Evolutionary conservation across 352 stramenopile genomes (phyloP).

Genomic region (Globisporangium barbulae): DNA sequence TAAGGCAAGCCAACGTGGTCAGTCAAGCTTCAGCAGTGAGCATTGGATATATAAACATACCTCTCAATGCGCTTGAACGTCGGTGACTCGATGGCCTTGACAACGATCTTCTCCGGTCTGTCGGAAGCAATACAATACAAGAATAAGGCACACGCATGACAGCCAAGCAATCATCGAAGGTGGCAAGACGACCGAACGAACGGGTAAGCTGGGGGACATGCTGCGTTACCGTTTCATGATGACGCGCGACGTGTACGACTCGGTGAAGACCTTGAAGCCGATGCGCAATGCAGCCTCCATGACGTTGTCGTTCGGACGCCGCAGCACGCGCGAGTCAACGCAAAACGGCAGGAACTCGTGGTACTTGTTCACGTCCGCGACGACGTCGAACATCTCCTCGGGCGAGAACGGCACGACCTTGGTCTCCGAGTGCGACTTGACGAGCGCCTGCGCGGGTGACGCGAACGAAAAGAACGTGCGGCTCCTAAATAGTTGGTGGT

Average conservation of each 20-base stretch:
- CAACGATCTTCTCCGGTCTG: slow-evolving; percentile 67
- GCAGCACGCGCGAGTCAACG: slow-evolving; percentile 70
- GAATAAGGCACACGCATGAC: background rate
- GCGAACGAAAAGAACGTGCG: slow-evolving; percentile 60
- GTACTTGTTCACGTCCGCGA: slow-evolving; percentile 71
- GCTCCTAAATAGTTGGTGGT: background rate
- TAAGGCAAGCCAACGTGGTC: background rate
- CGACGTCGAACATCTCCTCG: slow-evolving; percentile 79
- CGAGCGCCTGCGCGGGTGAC: slow-evolving; percentile 42
- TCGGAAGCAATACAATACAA: background rate
- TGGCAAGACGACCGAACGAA: too few species aligned
- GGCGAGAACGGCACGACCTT: slow-evolving; percentile 74
- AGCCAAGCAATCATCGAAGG: background rate
- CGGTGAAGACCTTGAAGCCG: slow-evolving; percentile 82
- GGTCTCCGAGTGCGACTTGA: slow-evolving; percentile 72
- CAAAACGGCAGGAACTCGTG: slow-evolving; percentile 80
- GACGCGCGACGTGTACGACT: slow-evolving; percentile 79
- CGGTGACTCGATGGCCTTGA: slow-evolving; percentile 77
- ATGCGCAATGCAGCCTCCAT: slow-evolving; percentile 74
- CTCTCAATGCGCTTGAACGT: slow-evolving; percentile 87
- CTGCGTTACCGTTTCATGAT: slow-evolving; percentile 60
- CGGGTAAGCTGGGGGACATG: background rate
- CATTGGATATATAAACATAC: slow-evolving; percentile 21
- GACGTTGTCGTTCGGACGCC: slow-evolving; percentile 66
- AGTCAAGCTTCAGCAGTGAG: slow-evolving; percentile 6